Conservation (phyloP, 306 rosid species). For the Oxytropis ochrocephala region DNA sequence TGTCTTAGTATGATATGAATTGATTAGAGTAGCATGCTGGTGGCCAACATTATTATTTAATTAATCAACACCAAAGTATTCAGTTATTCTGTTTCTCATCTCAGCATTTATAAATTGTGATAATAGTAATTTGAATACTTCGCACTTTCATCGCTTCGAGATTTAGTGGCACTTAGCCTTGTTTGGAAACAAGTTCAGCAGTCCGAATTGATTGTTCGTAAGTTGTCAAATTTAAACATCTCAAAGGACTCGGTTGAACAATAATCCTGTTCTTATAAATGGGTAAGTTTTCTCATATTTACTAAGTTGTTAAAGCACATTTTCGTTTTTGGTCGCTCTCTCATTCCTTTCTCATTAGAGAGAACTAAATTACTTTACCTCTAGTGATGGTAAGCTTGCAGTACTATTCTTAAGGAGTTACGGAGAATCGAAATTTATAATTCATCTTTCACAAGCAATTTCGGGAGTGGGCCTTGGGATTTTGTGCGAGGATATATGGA, state of each 20-base stretch:
- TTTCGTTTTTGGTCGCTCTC: background rate
- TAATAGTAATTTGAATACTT: too few species aligned
- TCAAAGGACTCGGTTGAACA: conserved; percentile 71
- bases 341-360: background rate
- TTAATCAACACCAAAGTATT: too few species aligned
- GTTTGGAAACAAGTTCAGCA: conserved; percentile 56
- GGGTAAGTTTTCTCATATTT: conserved; percentile 30
- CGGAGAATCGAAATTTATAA: too few species aligned
- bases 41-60: too few species aligned
- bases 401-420: conserved; percentile 38
- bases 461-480: too few species aligned
- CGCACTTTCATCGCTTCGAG: too few species aligned
- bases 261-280: conserved; percentile 45
- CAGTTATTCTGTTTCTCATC: too few species aligned
- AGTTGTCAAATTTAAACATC: conserved; percentile 51
- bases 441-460: too few species aligned
- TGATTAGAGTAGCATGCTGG: too few species aligned
- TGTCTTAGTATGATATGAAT: too few species aligned
- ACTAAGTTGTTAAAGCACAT: background rate
- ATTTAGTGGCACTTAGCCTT: conserved; percentile 72
- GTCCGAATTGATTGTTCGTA: conserved; percentile 46
- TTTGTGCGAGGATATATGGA: too few species aligned
- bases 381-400: conserved; percentile 44
- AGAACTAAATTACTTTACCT: conserved; percentile 5
- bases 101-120: too few species aligned